Evolutionary conservation across 2,329 filamentous ascomycete species (phyloP).

Genomic region (Alternaria triticimaculans): DNA sequence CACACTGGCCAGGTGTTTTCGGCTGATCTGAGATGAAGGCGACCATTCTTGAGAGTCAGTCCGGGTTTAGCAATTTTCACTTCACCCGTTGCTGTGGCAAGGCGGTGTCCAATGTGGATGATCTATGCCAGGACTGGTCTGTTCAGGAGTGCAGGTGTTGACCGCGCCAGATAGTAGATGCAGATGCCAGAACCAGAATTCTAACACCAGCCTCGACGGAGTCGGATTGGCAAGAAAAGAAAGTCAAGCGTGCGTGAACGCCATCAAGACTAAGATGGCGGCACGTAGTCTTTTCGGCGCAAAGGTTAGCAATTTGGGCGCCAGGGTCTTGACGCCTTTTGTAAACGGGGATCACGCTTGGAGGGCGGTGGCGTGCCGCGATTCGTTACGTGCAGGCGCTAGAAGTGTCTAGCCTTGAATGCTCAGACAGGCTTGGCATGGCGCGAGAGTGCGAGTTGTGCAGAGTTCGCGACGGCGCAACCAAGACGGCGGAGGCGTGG

Average conservation of each 20-base stretch:
- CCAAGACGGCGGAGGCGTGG: slow-evolving; percentile 22
- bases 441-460: slow-evolving; percentile 36
- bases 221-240: slow-evolving; percentile 12
- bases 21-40: slow-evolving; percentile 38
- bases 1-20: slow-evolving; percentile 32
- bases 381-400: slow-evolving; percentile 31
- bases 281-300: slow-evolving; percentile 12
- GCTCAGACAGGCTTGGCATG: slow-evolving; percentile 32
- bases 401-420: slow-evolving; percentile 31
- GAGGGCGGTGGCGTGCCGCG: slow-evolving; percentile 17
- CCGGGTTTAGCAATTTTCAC: slow-evolving; percentile 29
- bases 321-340: slow-evolving; percentile 31
- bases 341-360: slow-evolving; percentile 40
- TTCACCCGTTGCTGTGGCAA: slow-evolving; percentile 20
- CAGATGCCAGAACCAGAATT: background rate
- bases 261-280: slow-evolving; percentile 13
- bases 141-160: background rate
- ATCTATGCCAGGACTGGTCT: slow-evolving; percentile 23
- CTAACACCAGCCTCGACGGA: background rate
- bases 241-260: slow-evolving; percentile 7
- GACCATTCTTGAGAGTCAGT: slow-evolving; percentile 21
- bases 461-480: slow-evolving; percentile 29
- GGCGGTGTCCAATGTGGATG: slow-evolving; percentile 26
- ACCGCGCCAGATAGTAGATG: background rate
- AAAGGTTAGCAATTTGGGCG: slow-evolving; percentile 13